phyloP scores from a whole-genome alignment of 2,329 filamentous ascomycete genomes.

The Phyllosticta paracitricarpa region DNA sequence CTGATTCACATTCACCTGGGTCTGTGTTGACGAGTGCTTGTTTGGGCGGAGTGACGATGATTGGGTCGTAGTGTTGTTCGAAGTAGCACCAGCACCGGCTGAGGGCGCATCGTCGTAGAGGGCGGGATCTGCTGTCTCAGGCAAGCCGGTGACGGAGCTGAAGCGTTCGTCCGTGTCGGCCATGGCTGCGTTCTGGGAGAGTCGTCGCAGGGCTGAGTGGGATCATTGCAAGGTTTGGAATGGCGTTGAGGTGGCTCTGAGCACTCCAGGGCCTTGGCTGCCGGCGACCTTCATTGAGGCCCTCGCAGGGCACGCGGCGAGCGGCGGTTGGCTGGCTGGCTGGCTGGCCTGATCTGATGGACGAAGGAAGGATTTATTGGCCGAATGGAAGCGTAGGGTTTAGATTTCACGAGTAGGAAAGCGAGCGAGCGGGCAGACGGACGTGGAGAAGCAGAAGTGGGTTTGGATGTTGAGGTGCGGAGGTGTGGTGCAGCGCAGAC shows the following conservation, averaged over 20 bases:
- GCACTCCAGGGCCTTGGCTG: slow-evolving; percentile 3
- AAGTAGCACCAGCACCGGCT: slow-evolving; percentile 11
- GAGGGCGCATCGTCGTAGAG: neutral
- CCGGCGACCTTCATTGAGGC: neutral
- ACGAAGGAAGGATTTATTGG: neutral
- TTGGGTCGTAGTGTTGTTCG: slow-evolving; percentile 12
- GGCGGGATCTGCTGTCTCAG: slow-evolving; percentile 27
- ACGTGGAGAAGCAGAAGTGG: neutral
- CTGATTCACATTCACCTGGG: slow-evolving; percentile 13
- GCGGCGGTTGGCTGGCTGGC: slow-evolving; percentile 5
- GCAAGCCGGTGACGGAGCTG: slow-evolving; percentile 27
- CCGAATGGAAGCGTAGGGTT: neutral
- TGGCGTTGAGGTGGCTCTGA: slow-evolving; percentile 10
- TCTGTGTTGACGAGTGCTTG: slow-evolving; percentile 13
- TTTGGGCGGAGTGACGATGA: slow-evolving; percentile 8
- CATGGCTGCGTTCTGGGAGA: slow-evolving; percentile 16
- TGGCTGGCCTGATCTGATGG: too few relatives aligned
- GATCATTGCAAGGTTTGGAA: slow-evolving; percentile 11
- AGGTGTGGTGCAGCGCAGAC: neutral
- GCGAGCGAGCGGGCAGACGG: too few relatives aligned
- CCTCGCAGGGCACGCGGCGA: slow-evolving; percentile 9
- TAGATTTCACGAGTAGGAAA: neutral
- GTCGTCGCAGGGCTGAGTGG: slow-evolving; percentile 16
- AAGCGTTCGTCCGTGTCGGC: slow-evolving; percentile 24
- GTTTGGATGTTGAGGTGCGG: neutral